Evolutionary conservation across 192 early-diverging fungal species (phyloP).

Genomic region (Physocladia obscura): DNA sequence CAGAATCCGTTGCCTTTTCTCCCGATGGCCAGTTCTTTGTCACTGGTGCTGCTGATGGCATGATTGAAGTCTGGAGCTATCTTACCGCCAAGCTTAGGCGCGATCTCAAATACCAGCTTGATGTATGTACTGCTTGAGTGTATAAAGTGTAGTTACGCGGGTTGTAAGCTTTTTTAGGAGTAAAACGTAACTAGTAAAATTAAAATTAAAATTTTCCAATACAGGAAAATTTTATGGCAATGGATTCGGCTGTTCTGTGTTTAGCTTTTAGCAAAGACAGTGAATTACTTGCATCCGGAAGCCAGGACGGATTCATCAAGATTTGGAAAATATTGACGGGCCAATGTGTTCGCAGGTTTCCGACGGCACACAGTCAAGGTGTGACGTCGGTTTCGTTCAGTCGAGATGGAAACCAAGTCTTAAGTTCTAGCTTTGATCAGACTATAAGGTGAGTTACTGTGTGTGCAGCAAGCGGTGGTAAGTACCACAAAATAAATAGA

Average conservation of each 20-base stretch:
- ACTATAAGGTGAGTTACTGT: constrained; percentile 68
- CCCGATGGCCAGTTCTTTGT: constrained; percentile 79
- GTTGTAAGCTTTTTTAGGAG: too few relatives aligned
- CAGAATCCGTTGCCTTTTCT: constrained; percentile 77
- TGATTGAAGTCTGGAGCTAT: constrained; percentile 95
- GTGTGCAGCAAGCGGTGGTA: too few relatives aligned
- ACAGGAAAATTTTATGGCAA: constrained; percentile 85
- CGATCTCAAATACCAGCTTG: constrained; percentile 88
- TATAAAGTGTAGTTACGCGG: too few relatives aligned
- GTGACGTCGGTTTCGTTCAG: constrained; percentile 80
- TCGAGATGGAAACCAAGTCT: constrained; percentile 73
- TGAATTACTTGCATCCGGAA: constrained; percentile 79
- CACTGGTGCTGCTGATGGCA: constrained; percentile 89
- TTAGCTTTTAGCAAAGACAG: constrained; percentile 77
- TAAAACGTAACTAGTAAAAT: too few relatives aligned
- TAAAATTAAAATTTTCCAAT: too few relatives aligned
- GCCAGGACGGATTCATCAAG: constrained; percentile 81
- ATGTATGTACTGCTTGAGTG: too few relatives aligned
- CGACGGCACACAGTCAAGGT: constrained; percentile 81
- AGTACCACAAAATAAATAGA: too few relatives aligned
- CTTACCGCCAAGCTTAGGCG: constrained; percentile 85
- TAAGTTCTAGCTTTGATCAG: constrained; percentile 79
- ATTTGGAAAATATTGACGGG: constrained; percentile 85
- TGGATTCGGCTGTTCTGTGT: constrained; percentile 80
- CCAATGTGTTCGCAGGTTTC: constrained; percentile 66